phyloP scores from a whole-genome alignment of 2,329 filamentous ascomycete genomes.

The Fusarium annulatum region DNA sequence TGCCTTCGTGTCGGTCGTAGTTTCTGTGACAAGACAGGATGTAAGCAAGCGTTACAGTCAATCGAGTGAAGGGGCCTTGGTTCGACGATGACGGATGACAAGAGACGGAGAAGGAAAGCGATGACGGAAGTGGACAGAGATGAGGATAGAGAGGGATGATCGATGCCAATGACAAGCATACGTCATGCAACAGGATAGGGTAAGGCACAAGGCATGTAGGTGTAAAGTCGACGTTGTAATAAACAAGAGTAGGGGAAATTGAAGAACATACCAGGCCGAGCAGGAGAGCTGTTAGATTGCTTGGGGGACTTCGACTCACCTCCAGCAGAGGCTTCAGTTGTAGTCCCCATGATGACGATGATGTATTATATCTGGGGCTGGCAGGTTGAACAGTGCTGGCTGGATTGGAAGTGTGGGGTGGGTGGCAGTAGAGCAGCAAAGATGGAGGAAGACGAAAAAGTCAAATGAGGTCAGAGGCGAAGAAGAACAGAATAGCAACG shows the following conservation, averaged over 20 bases:
- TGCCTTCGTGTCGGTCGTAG: slow-evolving; percentile 58
- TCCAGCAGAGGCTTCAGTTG: slow-evolving; percentile 53
- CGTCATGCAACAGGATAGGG: slow-evolving; percentile 37
- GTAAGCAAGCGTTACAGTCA: slow-evolving; percentile 37
- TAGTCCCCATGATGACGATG: slow-evolving; percentile 61
- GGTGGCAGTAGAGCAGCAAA: slow-evolving; percentile 41
- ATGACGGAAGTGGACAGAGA: slow-evolving; percentile 32
- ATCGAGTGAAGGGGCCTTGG: slow-evolving; percentile 21
- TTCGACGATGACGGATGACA: slow-evolving; percentile 30
- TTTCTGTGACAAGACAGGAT: slow-evolving; percentile 49
- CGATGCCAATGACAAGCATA: slow-evolving; percentile 41
- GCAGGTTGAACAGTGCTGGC: slow-evolving; percentile 41
- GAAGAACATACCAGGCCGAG: slow-evolving; percentile 56
- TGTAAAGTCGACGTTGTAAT: slow-evolving; percentile 1
- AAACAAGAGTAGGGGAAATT: slow-evolving; percentile 7
- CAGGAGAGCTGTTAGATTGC: slow-evolving; percentile 56
- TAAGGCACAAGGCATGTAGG: neutral
- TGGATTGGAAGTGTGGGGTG: slow-evolving; percentile 44
- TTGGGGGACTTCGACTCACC: slow-evolving; percentile 63
- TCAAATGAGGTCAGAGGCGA: slow-evolving; percentile 57
- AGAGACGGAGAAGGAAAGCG: slow-evolving; percentile 25
- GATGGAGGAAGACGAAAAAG: slow-evolving; percentile 46
- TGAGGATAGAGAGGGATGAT: slow-evolving; percentile 17
- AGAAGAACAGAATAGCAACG: slow-evolving; percentile 40
- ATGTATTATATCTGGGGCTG: slow-evolving; percentile 55